Evolutionary conservation across 2,329 filamentous ascomycete species (phyloP).

Genomic region (Fusarium sp.): DNA sequence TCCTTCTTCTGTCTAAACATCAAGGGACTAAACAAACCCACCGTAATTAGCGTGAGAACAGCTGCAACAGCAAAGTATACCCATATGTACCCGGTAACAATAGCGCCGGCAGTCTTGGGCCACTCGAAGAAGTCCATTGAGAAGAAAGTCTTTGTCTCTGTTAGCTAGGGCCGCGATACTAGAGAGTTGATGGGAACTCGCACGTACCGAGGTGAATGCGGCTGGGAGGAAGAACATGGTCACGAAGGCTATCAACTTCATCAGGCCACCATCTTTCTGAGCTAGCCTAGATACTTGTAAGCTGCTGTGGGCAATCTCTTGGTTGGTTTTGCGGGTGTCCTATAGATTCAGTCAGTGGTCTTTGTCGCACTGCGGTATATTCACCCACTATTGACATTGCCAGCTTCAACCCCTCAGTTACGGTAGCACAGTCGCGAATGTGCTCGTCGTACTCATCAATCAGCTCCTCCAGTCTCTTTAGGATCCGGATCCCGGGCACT

Average conservation of each 20-base stretch:
- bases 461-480: neutral
- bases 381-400: neutral
- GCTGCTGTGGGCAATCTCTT: neutral
- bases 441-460: slow-evolving; percentile 6
- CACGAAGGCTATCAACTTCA: neutral
- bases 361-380: no score
- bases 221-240: slow-evolving; percentile 14
- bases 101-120: accelerated
- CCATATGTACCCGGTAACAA: neutral
- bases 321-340: neutral
- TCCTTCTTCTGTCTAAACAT: neutral
- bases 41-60: neutral
- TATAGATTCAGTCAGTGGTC: neutral
- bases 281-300: neutral
- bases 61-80: slow-evolving; percentile 5
- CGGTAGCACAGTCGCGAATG: neutral
- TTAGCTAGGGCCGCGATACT: neutral
- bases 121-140: slow-evolving; percentile 14
- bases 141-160: neutral
- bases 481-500: neutral
- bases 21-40: neutral
- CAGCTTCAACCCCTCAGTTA: neutral
- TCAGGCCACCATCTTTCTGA: neutral
- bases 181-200: neutral
- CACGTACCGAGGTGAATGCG: slow-evolving; percentile 6